phyloP scores from a whole-genome alignment of 176 grass and related monocot species.

The Musa acuminata region DNA sequence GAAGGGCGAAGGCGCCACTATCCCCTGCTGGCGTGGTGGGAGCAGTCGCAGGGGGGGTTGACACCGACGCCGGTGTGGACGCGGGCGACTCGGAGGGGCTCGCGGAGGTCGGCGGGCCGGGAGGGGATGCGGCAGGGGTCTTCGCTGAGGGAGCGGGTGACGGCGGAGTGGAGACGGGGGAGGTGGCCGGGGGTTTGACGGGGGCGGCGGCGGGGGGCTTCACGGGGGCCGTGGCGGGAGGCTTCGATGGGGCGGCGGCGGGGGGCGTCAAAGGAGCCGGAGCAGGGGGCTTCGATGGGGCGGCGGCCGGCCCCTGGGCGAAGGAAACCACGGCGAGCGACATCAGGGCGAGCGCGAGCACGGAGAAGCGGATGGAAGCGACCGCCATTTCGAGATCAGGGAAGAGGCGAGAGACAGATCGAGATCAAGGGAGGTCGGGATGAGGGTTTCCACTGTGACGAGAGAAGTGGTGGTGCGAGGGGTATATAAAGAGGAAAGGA shows the following conservation, averaged over 20 bases:
- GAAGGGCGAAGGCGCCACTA: neutral
- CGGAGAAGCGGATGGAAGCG: neutral
- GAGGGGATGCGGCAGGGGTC: neutral
- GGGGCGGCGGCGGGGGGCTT: neutral
- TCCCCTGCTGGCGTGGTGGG: neutral
- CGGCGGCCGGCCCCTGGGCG: conserved; percentile 3
- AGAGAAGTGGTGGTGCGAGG: neutral
- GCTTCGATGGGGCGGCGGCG: neutral
- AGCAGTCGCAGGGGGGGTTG: neutral
- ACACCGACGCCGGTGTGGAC: neutral
- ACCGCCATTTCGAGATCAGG: neutral
- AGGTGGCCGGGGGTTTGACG: neutral
- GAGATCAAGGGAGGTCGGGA: neutral
- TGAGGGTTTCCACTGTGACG: neutral
- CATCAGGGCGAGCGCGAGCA: neutral
- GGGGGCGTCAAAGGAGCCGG: neutral
- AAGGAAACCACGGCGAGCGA: neutral
- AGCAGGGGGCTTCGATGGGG: neutral
- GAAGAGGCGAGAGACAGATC: neutral
- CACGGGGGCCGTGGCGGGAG: neutral
- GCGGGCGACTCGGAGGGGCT: neutral
- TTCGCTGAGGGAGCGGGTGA: neutral
- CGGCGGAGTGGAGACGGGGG: neutral
- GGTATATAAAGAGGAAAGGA: neutral
- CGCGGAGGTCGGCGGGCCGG: neutral